Conservation (phyloP, 257 asterid species). For the Anisodus tanguticus region DNA sequence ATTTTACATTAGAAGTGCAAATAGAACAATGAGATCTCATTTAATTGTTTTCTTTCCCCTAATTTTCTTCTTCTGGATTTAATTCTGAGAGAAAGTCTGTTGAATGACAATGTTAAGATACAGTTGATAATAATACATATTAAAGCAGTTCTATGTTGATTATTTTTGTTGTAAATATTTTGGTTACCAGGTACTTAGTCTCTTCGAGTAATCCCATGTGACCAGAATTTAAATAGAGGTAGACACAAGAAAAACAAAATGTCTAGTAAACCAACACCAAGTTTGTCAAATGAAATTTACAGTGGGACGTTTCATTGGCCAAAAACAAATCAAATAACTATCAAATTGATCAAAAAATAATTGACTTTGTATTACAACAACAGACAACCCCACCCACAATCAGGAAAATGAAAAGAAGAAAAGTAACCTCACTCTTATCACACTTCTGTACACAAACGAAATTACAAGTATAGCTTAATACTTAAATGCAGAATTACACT, state of each 20-base stretch:
- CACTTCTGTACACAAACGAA: not conserved
- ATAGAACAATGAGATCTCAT: not conserved
- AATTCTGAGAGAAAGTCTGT: too few relatives aligned
- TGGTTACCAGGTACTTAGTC: not conserved
- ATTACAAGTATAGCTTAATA: not conserved
- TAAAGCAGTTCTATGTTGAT: not conserved
- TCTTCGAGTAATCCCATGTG: not conserved
- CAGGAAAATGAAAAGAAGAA: not conserved
- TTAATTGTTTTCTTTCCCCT: not conserved
- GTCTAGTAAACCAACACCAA: not conserved
- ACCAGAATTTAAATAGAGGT: not conserved
- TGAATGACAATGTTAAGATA: not conserved
- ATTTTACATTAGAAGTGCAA: not conserved
- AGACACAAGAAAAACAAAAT: not conserved
- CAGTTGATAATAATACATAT: not conserved
- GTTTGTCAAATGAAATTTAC: not conserved
- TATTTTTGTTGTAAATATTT: not conserved
- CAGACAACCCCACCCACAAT: conserved; percentile 13
- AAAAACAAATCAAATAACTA: conserved; percentile 11
- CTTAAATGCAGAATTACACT: not conserved
- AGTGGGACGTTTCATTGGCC: not conserved
- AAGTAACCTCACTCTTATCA: conserved; percentile 5
- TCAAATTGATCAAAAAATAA: conserved; percentile 6
- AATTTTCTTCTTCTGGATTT: not conserved
- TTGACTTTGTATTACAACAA: conserved; percentile 5